Base-by-base conservation (phyloP, 441 rosid species). In the Populus trichocarpa region DNA sequence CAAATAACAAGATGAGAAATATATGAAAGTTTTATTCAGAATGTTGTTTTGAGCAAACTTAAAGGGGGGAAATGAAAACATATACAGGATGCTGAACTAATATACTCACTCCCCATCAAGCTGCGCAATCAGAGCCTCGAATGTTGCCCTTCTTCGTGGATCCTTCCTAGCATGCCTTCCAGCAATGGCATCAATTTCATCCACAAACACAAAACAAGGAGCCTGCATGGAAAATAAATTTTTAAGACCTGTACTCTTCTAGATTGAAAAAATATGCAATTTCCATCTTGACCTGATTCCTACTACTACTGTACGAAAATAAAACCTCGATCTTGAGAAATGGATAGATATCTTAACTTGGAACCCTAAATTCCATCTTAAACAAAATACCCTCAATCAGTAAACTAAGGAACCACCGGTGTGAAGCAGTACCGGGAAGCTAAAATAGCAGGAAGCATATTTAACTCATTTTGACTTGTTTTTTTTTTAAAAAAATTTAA, bases 101-200 rank as follows among this genome's bases (percentile, higher is more conserved):
- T 42, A 75, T 25, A 88, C 99, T 92, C 87, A 96, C 98, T 94
- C 99, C 71, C 97, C 97, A 66, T 96, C 98, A 71, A 96, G 97
- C 84, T 96, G 99, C 8, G 97, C 91, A 78, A 92, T 86, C 75
- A 96, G 84, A 77, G 99, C 97, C 85, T 93, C 96, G 85, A 92
- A 94, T 59, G 97, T 90, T 64, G 94, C 93, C 85, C 92, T 88
- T 81, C 96, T 89, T 66, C 93, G 87, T 57, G 96, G 96, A 89
- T 96, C 97, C 80, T 89, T 91, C 80, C 91, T 90, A 36, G 95
- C 94, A 84, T 92, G 97, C 84, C 91, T 91, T 86, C 99, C 99
- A 77, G 97, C 98, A 84, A 96, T 94, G 53, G 99, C 99, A 88
- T 96, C 99, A 75, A 96, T 87, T 88, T 96, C 99, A 85, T 96